phyloP scores from a whole-genome alignment of 2,329 filamentous ascomycete genomes.

The Dryadomyces quercus-mongolicae region DNA sequence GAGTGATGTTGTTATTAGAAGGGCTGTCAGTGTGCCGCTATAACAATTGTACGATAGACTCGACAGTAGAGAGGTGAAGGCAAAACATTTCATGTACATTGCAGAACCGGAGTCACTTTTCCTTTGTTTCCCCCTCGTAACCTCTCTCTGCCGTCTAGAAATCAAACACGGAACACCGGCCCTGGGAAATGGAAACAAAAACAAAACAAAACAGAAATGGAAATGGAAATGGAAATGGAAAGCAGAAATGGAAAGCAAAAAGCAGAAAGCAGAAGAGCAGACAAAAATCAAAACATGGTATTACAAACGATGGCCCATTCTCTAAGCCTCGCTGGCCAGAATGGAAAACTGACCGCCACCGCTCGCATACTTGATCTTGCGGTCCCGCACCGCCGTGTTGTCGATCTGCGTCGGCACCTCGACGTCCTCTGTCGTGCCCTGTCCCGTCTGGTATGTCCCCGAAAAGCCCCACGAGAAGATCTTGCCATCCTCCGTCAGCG shows the following conservation, averaged over 20 bases:
- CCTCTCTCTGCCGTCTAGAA: not conserved
- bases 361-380: conserved; percentile 65
- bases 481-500: conserved; percentile 54
- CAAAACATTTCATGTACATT: not conserved
- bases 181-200: not conserved
- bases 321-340: conserved; percentile 32
- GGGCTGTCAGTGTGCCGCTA: not conserved
- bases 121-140: not conserved
- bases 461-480: conserved; percentile 74
- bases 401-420: conserved; percentile 67
- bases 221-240: not conserved
- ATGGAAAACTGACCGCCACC: conserved; percentile 79
- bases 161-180: not conserved
- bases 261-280: not conserved
- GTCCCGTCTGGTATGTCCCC: conserved; percentile 69
- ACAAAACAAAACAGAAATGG: not conserved
- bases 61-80: not conserved
- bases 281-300: not conserved
- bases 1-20: not conserved
- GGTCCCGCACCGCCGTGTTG: conserved; percentile 68
- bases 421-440: conserved; percentile 68
- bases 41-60: not conserved
- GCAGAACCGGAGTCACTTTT: not conserved
- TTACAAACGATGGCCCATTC: not conserved
- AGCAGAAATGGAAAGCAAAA: not conserved